Base-by-base conservation (phyloP, 495 filamentous ascomycete species). In the Sordaria brevicollis region DNA sequence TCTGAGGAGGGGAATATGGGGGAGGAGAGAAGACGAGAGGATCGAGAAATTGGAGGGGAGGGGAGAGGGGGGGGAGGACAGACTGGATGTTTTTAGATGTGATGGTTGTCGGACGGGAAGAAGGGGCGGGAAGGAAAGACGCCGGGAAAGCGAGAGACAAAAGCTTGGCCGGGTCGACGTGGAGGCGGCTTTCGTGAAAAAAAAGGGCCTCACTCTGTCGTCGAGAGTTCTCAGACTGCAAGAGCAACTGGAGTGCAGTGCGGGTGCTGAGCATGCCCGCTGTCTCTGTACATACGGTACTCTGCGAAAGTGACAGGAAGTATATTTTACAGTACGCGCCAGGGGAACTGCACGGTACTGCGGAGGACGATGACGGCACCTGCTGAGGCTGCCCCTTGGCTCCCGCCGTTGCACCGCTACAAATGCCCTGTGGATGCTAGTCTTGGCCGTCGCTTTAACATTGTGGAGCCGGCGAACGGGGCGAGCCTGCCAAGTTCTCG, bases 101-200 rank as follows among this genome's bases (percentile, higher is more conserved):
- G n/a, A n/a, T 66, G 65, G 38, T 31, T 67, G 35, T 25, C 36
- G 66, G 71, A 49, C 71, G 65, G 21, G 25, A 41, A 54, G 33
- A 36, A 43, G 35, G 35, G 67, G 29, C 15, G 68, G 38, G 69
- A 69, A 69, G 69, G 71, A 72, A 66, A 69, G 43, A 13, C 21
- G 49, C n/a, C n/a, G n/a, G n/a, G n/a, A n/a, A 25, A 36, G 35
- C 35, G 35, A 36, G 35, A 8, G 6, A 3, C 6, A 36, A 36
- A 36, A 36, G 35, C 35, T 36, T 36, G 35, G 35, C 35, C 35
- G 35, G 35, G n/a, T n/a, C n/a, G n/a, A n/a, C n/a, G n/a, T n/a
- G n/a, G n/a, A n/a, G n/a, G n/a, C n/a, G n/a, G n/a, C n/a, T n/a
- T n/a, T n/a, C n/a, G n/a, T n/a, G n/a, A 36, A 31, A 62, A 62